Evolutionary conservation across 164 flowering plant genomes (phyloP).

Genomic region (Amborella trichopoda): DNA sequence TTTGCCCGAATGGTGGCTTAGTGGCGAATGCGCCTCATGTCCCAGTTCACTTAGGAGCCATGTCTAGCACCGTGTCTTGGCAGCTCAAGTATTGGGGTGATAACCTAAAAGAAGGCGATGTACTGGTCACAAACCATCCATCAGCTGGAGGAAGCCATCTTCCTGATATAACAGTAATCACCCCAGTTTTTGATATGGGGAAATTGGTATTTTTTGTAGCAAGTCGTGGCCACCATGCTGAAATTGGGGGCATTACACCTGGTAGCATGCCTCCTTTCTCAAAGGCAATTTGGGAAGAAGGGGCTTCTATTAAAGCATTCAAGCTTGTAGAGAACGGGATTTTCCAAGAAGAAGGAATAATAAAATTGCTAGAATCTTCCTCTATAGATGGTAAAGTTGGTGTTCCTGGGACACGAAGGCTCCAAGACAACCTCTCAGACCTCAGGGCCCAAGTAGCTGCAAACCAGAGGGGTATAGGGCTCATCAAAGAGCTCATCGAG

Average conservation of each 20-base stretch:
- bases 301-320: slow-evolving; percentile 95
- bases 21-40: slow-evolving; percentile 99
- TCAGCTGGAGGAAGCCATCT: slow-evolving; percentile 96
- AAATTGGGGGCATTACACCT: slow-evolving; percentile 98
- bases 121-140: slow-evolving; percentile 91
- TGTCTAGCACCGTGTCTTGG: slow-evolving; percentile 97
- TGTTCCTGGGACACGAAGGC: slow-evolving; percentile 87
- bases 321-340: slow-evolving; percentile 87
- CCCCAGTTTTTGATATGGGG: slow-evolving; percentile 79
- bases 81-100: slow-evolving; percentile 80
- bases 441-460: slow-evolving; percentile 98
- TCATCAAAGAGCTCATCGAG: slow-evolving; percentile 88
- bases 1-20: slow-evolving; percentile 91
- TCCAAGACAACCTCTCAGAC: slow-evolving; percentile 93
- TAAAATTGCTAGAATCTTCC: slow-evolving; percentile 63
- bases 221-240: slow-evolving; percentile 98
- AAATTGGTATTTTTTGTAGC: slow-evolving; percentile 89
- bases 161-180: slow-evolving; percentile 94
- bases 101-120: slow-evolving; percentile 87
- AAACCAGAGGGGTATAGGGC: slow-evolving; percentile 89
- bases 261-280: slow-evolving; percentile 99
- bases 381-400: too few relatives aligned
- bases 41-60: slow-evolving; percentile 96
- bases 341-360: slow-evolving; percentile 91
- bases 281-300: slow-evolving; percentile 92